A percentile compares a stretch with the other conserved stretches of the same genome.
Conservation (phyloP, 441 rosid species). For the Rhodomyrtus psidioides region DNA sequence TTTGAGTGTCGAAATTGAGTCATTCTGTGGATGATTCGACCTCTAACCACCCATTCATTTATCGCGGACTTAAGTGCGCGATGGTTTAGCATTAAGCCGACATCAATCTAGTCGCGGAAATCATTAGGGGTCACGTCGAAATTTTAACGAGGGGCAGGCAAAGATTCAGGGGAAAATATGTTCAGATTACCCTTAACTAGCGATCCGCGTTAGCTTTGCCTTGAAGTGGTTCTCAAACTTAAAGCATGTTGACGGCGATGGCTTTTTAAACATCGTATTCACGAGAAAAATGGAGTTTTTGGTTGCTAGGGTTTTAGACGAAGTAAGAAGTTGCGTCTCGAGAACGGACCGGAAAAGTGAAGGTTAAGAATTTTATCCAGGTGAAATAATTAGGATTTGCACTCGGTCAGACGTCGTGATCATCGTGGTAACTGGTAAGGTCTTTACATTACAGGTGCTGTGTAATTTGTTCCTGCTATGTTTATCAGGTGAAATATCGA, state of each 20-base stretch:
- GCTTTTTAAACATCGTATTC: neutral
- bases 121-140: neutral
- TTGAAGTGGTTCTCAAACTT: neutral
- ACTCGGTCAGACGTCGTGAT: neutral
- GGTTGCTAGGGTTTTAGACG: neutral
- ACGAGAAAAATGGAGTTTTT: too few relatives aligned
- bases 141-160: neutral
- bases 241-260: neutral
- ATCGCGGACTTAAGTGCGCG: neutral
- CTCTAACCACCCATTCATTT: neutral
- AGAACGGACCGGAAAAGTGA: neutral
- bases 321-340: neutral
- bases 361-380: neutral
- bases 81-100: neutral
- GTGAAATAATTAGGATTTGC: neutral
- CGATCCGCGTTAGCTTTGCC: neutral
- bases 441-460: neutral
- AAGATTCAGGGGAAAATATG: neutral
- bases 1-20: neutral
- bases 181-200: neutral
- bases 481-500: fast-evolving
- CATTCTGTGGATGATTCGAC: neutral
- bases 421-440: too few relatives aligned
- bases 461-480: neutral
- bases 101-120: neutral